Base-by-base conservation (phyloP, 2,329 filamentous ascomycete species). In the Colletotrichum shisoi region DNA sequence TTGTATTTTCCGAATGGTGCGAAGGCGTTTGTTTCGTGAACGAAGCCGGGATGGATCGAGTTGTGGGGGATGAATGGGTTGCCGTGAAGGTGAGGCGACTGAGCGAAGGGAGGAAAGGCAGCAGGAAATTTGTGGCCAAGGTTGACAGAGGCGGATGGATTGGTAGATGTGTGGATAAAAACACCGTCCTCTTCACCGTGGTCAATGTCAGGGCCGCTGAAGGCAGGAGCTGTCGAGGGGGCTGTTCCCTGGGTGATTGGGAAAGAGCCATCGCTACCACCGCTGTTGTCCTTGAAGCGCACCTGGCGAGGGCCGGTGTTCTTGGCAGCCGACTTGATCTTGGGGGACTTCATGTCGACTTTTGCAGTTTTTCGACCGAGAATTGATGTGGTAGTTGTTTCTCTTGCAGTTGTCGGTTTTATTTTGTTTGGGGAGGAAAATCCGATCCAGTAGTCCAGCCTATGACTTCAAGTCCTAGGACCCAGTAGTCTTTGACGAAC, bases 21-120 rank as follows among this genome's bases (percentile, higher is more conserved):
- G 37, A 67, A 62, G 19, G 59, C 39, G 60, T 51, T 69, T 57
- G 40, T 34, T 34, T 67, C 61, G 19, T 44, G 13, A 48, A 54
- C 11, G 46, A 49, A 61, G 42, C 42, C 46, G 45, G 60, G 68
- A 58, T 66, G 63, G 37, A 42, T 44, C 34, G 24, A 31, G 70
- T 24, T 73, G 63, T 40, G 69, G 59, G 48, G 67, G 62, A 46
- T 56, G 62, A 62, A 71, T 59, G 57, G 63, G 65, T 44, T 59
- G 59, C 63, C 31, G 27, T 59, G 60, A 46, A 69, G 63, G 57
- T 70, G 67, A 62, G 59, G 31, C 11, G 42, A 19, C 39, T 67
- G 61, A 37, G 54, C 49, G 42, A 60, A 67, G 40, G 31, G 49
- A 52, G 27, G 27, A 52, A 48, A n/a, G 19, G 54, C 27, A 7